These are phyloP conservation scores for Cryphonectria japonica DNA, from an alignment of 2,329 filamentous ascomycete species.

Conservation along the genomic window DNA sequence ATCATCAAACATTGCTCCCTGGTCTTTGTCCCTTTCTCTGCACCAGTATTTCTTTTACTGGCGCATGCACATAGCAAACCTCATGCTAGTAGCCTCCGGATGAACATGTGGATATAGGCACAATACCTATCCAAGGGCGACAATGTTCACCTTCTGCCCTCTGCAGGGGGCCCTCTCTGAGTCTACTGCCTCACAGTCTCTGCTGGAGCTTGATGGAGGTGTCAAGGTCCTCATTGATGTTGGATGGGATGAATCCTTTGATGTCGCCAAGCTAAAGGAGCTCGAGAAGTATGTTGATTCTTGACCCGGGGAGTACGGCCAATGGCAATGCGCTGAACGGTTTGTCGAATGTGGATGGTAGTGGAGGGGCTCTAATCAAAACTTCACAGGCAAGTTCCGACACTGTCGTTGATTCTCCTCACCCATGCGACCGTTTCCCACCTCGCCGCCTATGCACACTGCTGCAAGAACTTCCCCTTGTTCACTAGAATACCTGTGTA, in stretches of 20 bases:
- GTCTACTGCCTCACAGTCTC: conserved; percentile 88
- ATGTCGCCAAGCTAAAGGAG: conserved; percentile 78
- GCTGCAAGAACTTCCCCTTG: conserved; percentile 92
- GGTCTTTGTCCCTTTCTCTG: background rate
- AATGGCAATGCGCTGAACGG: no score
- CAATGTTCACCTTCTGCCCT: conserved; percentile 95
- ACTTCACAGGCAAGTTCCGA: conserved; percentile 75
- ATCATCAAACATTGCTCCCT: background rate
- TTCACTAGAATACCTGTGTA: conserved; percentile 94
- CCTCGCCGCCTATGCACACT: conserved; percentile 91
- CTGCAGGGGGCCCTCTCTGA: conserved; percentile 88
- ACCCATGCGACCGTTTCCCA: conserved; percentile 93
- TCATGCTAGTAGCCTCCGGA: conserved; percentile 1
- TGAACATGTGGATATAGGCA: conserved; percentile 21
- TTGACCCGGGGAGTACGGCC: background rate
- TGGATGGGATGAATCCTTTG: conserved; percentile 94
- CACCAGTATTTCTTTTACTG: background rate
- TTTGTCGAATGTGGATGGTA: background rate
- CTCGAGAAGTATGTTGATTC: conserved; percentile 75
- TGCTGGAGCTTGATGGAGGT: conserved; percentile 93
- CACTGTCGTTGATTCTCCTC: conserved; percentile 88
- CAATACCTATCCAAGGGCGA: conserved; percentile 32
- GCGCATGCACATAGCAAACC: background rate
- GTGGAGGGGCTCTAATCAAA: conserved; percentile 22
- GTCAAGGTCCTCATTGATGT: conserved; percentile 95